Evolutionary conservation across 176 grass and related monocot species (phyloP), one percentile per base, ranked within the genome.

Genomic region (Aegilops longissima): DNA sequence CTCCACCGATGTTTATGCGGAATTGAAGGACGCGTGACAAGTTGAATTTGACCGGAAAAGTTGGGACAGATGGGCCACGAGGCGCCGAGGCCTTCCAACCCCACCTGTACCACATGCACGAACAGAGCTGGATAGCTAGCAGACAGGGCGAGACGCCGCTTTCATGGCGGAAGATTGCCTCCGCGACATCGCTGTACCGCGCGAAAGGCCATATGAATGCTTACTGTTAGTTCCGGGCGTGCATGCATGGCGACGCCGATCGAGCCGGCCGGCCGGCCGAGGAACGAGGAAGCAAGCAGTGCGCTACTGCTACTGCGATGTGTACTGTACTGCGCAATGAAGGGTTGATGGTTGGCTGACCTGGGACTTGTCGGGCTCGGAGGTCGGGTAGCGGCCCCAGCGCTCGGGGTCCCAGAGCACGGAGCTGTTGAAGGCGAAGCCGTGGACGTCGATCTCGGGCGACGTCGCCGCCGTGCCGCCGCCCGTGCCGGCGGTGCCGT

Each of bases 401-500:
- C 94, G 89, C 90, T 97, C 94, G 62, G 94, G 94, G 88, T 97
- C 94, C 94, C 94, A 97, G 27, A 97, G 90, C 77, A 97, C 90
- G 1, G 94, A 97, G 87, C 94, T 97, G 85, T 97, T 97, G 89
- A 97, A 97, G 36, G 94, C 94, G 82, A 97, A 97, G 80, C 92
- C 83, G 52, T 89, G 88, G 44, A 69, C 82, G 56, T 94, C 85
- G 29, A 94, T 75, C 80, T 87, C 77, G 18, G 23, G 14, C 5
- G 75, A 71, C 45, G 73, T 8, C 24, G 73, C 1, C 52, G 76
- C 64, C 61, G 80, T 30, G 71, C 51, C 70, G 45, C 12, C 51
- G 61, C 18, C 74, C 71, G 45, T n/a, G 84, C 75, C 86, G 24
- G 70, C 52, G 62, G 77, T 86, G 54, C 25, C 67, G 69, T 54